Evolutionary conservation across 2,329 filamentous ascomycete genomes (phyloP).

Genomic region (Venturia aucupariae): DNA sequence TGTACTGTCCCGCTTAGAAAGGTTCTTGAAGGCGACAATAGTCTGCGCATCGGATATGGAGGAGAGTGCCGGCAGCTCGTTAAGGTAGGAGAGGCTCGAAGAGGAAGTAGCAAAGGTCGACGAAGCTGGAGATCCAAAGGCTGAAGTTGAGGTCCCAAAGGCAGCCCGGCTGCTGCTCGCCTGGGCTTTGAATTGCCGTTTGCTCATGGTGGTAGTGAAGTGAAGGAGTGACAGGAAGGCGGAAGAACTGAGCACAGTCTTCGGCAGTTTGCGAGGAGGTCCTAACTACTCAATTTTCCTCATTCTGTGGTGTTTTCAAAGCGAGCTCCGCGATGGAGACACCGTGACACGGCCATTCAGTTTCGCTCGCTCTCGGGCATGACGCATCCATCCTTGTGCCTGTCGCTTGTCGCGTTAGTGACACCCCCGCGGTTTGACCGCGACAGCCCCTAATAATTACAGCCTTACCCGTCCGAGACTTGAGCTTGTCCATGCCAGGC

Average conservation of each 20-base stretch:
- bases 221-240: background rate
- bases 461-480: constrained; percentile 7
- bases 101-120: constrained; percentile 38
- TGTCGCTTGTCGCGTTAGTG: background rate
- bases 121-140: constrained; percentile 32
- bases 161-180: constrained; percentile 15
- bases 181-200: constrained; percentile 15
- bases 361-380: background rate
- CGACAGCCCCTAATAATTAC: background rate
- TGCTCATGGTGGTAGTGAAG: constrained; percentile 13
- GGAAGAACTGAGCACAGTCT: background rate
- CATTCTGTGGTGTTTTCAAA: background rate
- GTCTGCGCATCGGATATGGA: constrained; percentile 70
- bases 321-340: background rate
- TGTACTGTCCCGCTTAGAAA: constrained; percentile 84
- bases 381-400: background rate
- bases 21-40: constrained; percentile 84
- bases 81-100: constrained; percentile 73
- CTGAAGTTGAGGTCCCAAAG: constrained; percentile 32
- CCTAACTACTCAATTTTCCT: background rate
- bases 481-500: background rate
- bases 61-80: constrained; percentile 74
- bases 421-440: background rate
- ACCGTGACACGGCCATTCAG: background rate
- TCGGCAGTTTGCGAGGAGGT: background rate